These are phyloP conservation scores for Chloranthus sessilifolius DNA, from an alignment of 164 flowering plant species.

Conservation along the genomic window DNA sequence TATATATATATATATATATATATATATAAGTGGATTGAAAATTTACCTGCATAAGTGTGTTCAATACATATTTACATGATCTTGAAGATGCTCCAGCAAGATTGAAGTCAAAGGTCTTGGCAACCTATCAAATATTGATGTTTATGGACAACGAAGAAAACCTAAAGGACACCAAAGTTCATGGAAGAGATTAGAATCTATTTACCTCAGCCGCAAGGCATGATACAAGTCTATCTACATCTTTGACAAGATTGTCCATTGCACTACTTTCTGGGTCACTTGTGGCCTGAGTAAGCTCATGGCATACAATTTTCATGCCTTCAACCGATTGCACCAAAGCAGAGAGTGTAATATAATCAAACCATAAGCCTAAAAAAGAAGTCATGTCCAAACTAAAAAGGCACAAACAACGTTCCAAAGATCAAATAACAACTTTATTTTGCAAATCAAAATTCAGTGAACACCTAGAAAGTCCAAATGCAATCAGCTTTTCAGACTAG, in stretches of 20 bases:
- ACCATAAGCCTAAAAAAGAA: too few relatives aligned
- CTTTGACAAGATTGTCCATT: slow-evolving; percentile 81
- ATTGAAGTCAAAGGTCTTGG: slow-evolving; percentile 89
- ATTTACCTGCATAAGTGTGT: slow-evolving; percentile 93
- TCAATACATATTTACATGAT: slow-evolving; percentile 97
- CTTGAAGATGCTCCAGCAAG: slow-evolving; percentile 92
- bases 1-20: too few relatives aligned
- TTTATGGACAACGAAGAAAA: not conserved
- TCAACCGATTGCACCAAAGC: slow-evolving; percentile 74
- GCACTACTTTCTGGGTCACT: slow-evolving; percentile 77
- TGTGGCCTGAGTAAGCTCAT: slow-evolving; percentile 79
- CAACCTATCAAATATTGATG: slow-evolving; percentile 44
- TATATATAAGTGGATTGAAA: not conserved
- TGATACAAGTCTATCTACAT: slow-evolving; percentile 89
- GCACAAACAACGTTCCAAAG: too few relatives aligned
- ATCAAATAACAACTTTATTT: too few relatives aligned
- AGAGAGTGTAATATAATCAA: too few relatives aligned
- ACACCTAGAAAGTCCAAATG: too few relatives aligned
- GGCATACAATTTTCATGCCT: slow-evolving; percentile 98
- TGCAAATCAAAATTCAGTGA: too few relatives aligned
- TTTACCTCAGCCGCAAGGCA: slow-evolving; percentile 83
- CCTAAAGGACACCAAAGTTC: not conserved
- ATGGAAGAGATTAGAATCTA: not conserved
- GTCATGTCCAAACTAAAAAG: too few relatives aligned
- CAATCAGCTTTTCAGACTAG: too few relatives aligned